Base-by-base conservation (phyloP, 2,329 filamentous ascomycete species). In the Arthrobotrys sphaeroides region DNA sequence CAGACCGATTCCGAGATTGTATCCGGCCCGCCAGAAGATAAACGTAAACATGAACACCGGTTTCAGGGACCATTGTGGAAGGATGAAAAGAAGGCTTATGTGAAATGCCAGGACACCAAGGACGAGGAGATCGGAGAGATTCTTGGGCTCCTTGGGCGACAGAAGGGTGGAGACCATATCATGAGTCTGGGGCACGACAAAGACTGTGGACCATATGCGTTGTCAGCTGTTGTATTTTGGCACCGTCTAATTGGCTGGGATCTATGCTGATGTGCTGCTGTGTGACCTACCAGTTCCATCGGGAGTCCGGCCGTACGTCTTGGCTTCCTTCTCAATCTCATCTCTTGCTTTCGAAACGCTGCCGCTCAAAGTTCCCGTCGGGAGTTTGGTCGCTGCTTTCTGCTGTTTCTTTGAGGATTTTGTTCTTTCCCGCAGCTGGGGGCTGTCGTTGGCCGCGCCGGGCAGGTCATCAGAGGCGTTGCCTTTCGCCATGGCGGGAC, bases 101-200 rank as follows among this genome's bases (percentile, higher is more conserved):
- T 96, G 91, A 61, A 88, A 83, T 66, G 86, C 90, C 55, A 99
- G 86, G 73, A 97, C 90, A 51, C 86, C 86, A 69, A 99, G 86
- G 78, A 99, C 93, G 73, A 91, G 81, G 70, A 89, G 84, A 83
- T 99, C 95, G 76, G 93, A 95, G 40, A 96, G 82, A 82, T 98
- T 98, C 86, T 99, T 99, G 62, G 95, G 93, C 82, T 98, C 91
- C 78, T 91, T 91, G 60, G 95, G 95, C 80, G 96, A 95, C 79
- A 99, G 89, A 66, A 99, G 88, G 84, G 98, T 95, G 60, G 94
- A 96, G 79, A 99, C 94, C 95, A 99, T 98, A 84, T 99, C 95
- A 86, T 97, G 93, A 68, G 95, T 99, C 77, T 93, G 90, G 53
- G 95, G 95, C 65, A 99, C 95, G 72, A 93, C 91, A 82, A 99